Evolutionary conservation across 805 yeast species (phyloP).

Genomic region (Saturnispora hagleri): DNA sequence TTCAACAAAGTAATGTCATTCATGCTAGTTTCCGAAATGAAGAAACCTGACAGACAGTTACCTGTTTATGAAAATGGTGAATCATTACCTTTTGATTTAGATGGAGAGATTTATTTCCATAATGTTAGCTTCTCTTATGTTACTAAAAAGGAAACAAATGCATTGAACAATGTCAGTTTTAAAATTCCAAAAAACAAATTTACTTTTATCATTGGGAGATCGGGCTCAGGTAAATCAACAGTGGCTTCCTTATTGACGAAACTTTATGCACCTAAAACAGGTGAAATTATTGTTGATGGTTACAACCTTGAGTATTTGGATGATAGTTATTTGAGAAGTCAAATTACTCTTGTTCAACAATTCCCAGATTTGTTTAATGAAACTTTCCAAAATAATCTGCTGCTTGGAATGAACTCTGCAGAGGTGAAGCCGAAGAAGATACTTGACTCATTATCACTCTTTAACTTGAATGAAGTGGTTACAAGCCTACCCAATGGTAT

Average conservation of each 20-base stretch:
- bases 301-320: conserved; percentile 35
- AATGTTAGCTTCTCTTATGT: conserved; percentile 60
- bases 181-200: conserved; percentile 35
- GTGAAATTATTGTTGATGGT: conserved; percentile 53
- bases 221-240: conserved; percentile 94
- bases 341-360: conserved; percentile 70
- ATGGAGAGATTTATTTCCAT: conserved; percentile 46
- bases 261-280: conserved; percentile 47
- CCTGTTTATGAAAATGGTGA: conserved; percentile 1
- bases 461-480: conserved; percentile 44
- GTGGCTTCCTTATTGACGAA: conserved; percentile 52
- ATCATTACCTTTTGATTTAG: conserved; percentile 20
- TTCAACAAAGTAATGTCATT: conserved; percentile 39
- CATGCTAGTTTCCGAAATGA: conserved; percentile 19
- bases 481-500: conserved; percentile 43
- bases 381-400: conserved; percentile 53
- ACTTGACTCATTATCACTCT: conserved; percentile 40
- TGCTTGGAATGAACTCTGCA: conserved; percentile 16
- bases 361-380: conserved; percentile 55
- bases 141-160: conserved; percentile 37
- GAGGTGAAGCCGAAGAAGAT: conserved; percentile 23
- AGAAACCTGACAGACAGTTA: conserved; percentile 1
- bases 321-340: conserved; percentile 44
- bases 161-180: conserved; percentile 40
- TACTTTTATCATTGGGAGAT: conserved; percentile 70